Evolutionary conservation across 2,329 filamentous ascomycete species (phyloP), one percentile per base, ranked within the genome.

Genomic region (Fusarium gaditjirri): DNA sequence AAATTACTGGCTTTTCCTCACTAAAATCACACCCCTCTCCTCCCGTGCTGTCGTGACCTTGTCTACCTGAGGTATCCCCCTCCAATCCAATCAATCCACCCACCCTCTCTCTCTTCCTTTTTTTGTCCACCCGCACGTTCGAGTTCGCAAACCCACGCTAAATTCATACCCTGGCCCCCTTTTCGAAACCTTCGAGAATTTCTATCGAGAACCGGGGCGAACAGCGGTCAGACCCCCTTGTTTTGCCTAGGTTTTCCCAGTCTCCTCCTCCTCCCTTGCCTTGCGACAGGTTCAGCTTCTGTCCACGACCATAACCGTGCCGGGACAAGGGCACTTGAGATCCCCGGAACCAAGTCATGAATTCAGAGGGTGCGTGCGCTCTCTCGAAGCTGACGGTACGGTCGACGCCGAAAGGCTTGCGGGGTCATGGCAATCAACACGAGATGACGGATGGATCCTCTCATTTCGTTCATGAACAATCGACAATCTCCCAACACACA

Each of bases 111-210:
- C 29, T 33, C 21, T 55, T 66, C 38, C 25, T 47, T 63, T 61
- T 65, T 43, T 27, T 47, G 65, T 61, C 67, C 70, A 61, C 58
- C 66, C 55, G 42, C 72, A 72, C 59, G 60, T 74, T 70, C 61
- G 47, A 71, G 70, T 65, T 76, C 71, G 60, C 63, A 69, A 74
- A 56, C 65, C 70, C 67, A 68, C 72, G 73, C 74, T 60, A 62
- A 56, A 52, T 42, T 61, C 54, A 65, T 52, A 73, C 72, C 75
- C 71, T 73, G 67, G 74, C 74, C 74, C 70, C 71, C 65, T 77
- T 73, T 77, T 77, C 75, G 76, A 77, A 77, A 76, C 74, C 76
- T 77, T 77, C 76, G 74, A 77, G 76, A 77, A 77, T 77, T 52
- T 62, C 71, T 57, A 74, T 70, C 58, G 65, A 76, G 68, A 76